Percentiles rank a stretch among this genome's conserved stretches.
These are phyloP conservation scores for Agrocybe pediades DNA, from an alignment of 768 basidiomycete genomes.

Conservation along the genomic window DNA sequence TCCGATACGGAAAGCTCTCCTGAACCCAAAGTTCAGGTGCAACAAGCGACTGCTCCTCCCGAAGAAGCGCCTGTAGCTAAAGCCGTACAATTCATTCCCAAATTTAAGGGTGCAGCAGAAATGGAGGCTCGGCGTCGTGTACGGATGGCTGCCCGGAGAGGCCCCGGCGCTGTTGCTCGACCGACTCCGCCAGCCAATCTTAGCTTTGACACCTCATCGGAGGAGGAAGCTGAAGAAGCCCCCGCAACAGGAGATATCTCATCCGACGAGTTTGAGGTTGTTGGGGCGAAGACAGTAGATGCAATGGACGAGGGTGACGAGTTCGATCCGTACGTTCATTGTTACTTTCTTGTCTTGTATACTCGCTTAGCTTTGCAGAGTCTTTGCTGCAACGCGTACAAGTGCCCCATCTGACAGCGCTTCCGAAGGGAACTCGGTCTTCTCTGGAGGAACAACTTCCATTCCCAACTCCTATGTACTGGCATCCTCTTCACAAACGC, in stretches of 20 bases:
- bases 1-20: constrained; percentile 26
- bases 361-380: constrained; percentile 37
- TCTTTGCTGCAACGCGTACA: constrained; percentile 62
- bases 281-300: constrained; percentile 43
- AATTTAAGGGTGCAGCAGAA: constrained; percentile 82
- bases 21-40: constrained; percentile 39
- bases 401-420: constrained; percentile 59
- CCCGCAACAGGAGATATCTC: constrained; percentile 49
- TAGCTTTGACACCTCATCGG: constrained; percentile 55
- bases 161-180: constrained; percentile 30
- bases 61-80: constrained; percentile 51
- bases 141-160: constrained; percentile 66
- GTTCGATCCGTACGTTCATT: constrained; percentile 70
- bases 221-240: constrained; percentile 48
- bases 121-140: constrained; percentile 75
- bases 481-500: constrained; percentile 47
- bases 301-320: constrained; percentile 69
- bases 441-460: constrained; percentile 45
- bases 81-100: constrained; percentile 67
- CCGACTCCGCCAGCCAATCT: constrained; percentile 36
- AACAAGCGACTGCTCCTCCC: constrained; percentile 35
- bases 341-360: neutral
- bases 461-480: constrained; percentile 52
- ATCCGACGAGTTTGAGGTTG: constrained; percentile 54
- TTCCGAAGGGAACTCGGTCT: constrained; percentile 62